Base-by-base conservation (phyloP, 106 monocot species). In the Platanthera zijinensis region DNA sequence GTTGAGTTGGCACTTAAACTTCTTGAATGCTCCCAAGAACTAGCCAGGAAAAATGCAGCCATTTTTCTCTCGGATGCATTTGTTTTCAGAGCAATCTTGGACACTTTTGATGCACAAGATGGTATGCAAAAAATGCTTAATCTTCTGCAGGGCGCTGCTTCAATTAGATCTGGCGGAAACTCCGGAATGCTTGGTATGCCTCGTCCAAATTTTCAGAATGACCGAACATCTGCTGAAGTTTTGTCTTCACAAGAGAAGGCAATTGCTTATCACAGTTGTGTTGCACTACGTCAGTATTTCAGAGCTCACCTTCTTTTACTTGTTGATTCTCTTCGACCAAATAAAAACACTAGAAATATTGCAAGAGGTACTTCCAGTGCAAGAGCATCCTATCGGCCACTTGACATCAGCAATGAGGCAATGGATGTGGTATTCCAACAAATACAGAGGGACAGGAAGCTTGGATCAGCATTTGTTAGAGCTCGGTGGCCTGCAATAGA, bases 371-470 rank as follows among this genome's bases (percentile, higher is more conserved):
- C 69, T 53, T 75, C 89, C 17, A 87, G 84, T 78, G 86, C 86
- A 59, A 93, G 94, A 68, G 84, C 87, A 76, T 89, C 85, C 5
- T 92, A 94, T 81, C 94, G 90, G 85, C 97, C 94, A 63, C 82
- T 97, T 53, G 97, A 97, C 79, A 91, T 97, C 59, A 92, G 94
- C 80, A 94, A 87, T 84, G 97, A 97, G 80, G 91, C 91, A 18
- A 91, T 97, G 89, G 97, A 97, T 76, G 75, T 87, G 17, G 86
- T 97, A 28, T 92, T 94, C 75, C 81, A 83, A 57, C 97, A 88
- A 71, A 93, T 94, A 76, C 94, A 97, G 82, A 87, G 94, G 45
- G 97, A 97, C 76, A 89, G 97, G 73, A 97, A 97, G 80, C 84
- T 97, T 76, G 97, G 97, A 8, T 82, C 91, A 81, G 89, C 86